phyloP scores from a whole-genome alignment of 106 monocot genomes.

The Vanilla planifolia region DNA sequence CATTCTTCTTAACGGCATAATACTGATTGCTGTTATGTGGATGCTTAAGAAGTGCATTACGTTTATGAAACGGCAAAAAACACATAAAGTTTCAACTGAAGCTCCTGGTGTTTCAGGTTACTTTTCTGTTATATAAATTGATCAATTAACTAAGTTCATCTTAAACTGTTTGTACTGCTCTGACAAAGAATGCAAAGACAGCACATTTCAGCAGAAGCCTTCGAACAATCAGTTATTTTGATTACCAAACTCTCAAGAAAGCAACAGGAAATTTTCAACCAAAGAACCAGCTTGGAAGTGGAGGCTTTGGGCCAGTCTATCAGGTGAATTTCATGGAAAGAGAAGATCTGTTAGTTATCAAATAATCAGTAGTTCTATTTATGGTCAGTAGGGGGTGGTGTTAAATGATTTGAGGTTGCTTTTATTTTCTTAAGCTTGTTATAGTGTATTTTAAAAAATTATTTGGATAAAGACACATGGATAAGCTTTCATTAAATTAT shows the following conservation, averaged over 20 bases:
- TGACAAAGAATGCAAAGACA: conserved; percentile 7
- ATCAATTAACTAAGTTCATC: not conserved
- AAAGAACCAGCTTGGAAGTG: conserved; percentile 41
- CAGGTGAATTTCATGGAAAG: conserved; percentile 20
- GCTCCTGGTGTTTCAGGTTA: not conserved
- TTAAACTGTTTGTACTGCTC: not conserved
- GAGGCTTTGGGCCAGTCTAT: conserved; percentile 48
- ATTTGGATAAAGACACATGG: too few species aligned
- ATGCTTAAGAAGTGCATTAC: conserved; percentile 18
- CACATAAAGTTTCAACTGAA: conserved; percentile 4
- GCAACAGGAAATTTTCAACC: conserved; percentile 38
- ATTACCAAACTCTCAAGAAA: conserved; percentile 35
- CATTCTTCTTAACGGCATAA: conserved; percentile 10
- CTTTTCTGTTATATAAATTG: not conserved
- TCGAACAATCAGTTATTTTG: conserved; percentile 28
- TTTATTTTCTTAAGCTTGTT: too few species aligned
- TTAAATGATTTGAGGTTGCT: too few species aligned
- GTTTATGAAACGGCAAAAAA: conserved; percentile 11
- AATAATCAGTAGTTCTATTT: too few species aligned
- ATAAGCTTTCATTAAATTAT: too few species aligned
- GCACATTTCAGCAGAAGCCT: conserved; percentile 28
- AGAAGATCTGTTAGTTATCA: too few species aligned
- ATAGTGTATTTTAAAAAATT: too few species aligned
- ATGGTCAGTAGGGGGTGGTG: too few species aligned
- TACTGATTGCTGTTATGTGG: conserved; percentile 25